Conservation (phyloP, 2,329 filamentous ascomycete species). For the Ascocoryne sarcoides region DNA sequence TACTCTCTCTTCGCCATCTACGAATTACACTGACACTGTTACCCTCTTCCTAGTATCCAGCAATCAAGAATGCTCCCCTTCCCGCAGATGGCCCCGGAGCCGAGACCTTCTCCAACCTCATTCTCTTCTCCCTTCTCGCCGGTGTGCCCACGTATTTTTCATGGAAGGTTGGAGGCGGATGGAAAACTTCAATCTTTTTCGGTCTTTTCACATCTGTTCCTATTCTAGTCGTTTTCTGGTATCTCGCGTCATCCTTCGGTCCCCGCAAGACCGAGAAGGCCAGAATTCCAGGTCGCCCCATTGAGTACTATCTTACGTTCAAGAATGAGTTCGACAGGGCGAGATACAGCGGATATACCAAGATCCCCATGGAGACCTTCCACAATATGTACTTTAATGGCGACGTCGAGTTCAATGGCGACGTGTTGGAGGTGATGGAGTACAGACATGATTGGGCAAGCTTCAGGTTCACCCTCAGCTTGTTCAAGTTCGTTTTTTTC, state of each 20-base stretch:
- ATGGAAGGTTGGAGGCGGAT: slow-evolving; percentile 75
- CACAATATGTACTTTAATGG: slow-evolving; percentile 97
- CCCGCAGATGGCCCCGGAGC: slow-evolving; percentile 79
- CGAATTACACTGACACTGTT: neutral
- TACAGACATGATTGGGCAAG: slow-evolving; percentile 96
- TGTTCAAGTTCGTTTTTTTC: slow-evolving; percentile 84
- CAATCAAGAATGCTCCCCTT: slow-evolving; percentile 90
- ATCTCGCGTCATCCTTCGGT: slow-evolving; percentile 67
- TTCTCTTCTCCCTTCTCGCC: slow-evolving; percentile 62
- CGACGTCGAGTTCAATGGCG: slow-evolving; percentile 91
- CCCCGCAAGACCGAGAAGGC: slow-evolving; percentile 92
- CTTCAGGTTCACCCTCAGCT: slow-evolving; percentile 78
- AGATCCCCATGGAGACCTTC: slow-evolving; percentile 88
- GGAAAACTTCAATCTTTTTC: slow-evolving; percentile 84
- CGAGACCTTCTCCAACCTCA: slow-evolving; percentile 78
- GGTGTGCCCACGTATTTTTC: slow-evolving; percentile 71
- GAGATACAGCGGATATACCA: slow-evolving; percentile 70
- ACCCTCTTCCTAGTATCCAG: slow-evolving; percentile 52
- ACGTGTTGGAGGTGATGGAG: slow-evolving; percentile 80
- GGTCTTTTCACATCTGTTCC: slow-evolving; percentile 69
- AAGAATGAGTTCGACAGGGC: slow-evolving; percentile 49
- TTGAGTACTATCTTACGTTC: slow-evolving; percentile 87
- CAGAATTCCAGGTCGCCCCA: slow-evolving; percentile 71
- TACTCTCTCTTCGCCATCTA: neutral
- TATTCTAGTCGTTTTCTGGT: slow-evolving; percentile 76